Evolutionary conservation across 106 monocot species (phyloP).

Genomic region (Apostasia ramifera): DNA sequence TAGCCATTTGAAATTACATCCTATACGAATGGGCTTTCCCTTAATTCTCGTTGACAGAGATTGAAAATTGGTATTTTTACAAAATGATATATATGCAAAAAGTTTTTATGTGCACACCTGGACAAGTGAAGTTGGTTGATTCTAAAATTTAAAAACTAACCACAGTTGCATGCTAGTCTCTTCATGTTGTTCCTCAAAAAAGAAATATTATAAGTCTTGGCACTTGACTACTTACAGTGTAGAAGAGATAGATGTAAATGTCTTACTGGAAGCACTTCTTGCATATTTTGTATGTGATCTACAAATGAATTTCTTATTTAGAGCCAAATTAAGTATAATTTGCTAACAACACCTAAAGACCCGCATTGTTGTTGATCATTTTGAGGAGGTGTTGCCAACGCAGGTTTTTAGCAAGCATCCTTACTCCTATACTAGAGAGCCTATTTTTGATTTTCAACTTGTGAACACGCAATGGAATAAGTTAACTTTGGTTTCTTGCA

Average conservation of each 20-base stretch:
- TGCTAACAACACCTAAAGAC: too few species aligned
- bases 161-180: too few species aligned
- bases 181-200: too few species aligned
- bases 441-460: too few species aligned
- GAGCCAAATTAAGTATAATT: too few species aligned
- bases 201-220: not conserved
- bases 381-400: too few species aligned
- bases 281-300: slow-evolving; percentile 45
- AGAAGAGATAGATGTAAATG: slow-evolving; percentile 47
- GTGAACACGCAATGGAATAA: too few species aligned
- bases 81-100: not conserved
- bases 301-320: too few species aligned
- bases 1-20: slow-evolving; percentile 41
- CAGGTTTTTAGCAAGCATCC: too few species aligned
- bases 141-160: not conserved
- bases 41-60: slow-evolving; percentile 59
- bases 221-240: slow-evolving; percentile 1
- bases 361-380: too few species aligned
- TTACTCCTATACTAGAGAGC: too few species aligned
- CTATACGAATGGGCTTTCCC: slow-evolving; percentile 79
- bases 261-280: slow-evolving; percentile 60
- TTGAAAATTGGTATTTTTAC: slow-evolving; percentile 57
- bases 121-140: not conserved
- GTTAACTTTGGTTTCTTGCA: too few species aligned
- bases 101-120: not conserved